These are phyloP conservation scores for Evernia prunastri DNA, from an alignment of 495 filamentous ascomycete genomes.

Conservation along the genomic window DNA sequence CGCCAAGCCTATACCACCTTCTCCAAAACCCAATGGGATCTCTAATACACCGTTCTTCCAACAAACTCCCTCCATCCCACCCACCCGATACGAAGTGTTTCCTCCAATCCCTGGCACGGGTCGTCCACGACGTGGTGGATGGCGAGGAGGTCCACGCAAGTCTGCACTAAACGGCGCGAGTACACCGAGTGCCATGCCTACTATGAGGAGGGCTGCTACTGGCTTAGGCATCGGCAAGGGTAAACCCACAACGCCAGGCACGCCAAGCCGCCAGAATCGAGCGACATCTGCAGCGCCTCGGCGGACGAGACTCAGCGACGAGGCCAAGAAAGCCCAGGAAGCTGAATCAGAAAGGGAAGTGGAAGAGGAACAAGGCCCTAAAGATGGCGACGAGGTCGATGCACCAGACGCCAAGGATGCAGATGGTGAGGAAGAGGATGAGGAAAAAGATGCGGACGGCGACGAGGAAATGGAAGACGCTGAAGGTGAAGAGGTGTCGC, in stretches of 20 bases:
- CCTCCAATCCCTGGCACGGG: constrained; percentile 30
- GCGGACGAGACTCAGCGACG: constrained; percentile 8
- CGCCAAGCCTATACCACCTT: constrained; percentile 2
- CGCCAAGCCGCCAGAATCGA: background rate
- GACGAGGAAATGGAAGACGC: constrained; percentile 16
- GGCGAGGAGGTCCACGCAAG: constrained; percentile 22
- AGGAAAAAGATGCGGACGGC: constrained; percentile 12
- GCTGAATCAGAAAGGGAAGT: background rate
- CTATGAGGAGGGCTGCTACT: constrained; percentile 15
- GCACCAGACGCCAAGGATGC: background rate
- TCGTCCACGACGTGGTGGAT: constrained; percentile 24
- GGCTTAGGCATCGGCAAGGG: constrained; percentile 13
- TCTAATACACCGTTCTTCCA: background rate
- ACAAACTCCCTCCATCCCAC: constrained; percentile 21
- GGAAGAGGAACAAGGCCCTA: constrained; percentile 7
- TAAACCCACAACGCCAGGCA: background rate
- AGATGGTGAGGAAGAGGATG: constrained; percentile 15
- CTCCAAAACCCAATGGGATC: constrained; percentile 13
- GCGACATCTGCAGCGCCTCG: constrained; percentile 6
- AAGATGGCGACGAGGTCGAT: constrained; percentile 7
- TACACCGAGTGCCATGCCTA: constrained; percentile 18
- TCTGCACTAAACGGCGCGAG: constrained; percentile 18
- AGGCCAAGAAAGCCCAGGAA: constrained; percentile 1
- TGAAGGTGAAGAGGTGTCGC: constrained; percentile 18
- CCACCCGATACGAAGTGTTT: constrained; percentile 31